phyloP scores from a whole-genome alignment of 805 yeast species.

The Lipomyces yamanashiensis region DNA sequence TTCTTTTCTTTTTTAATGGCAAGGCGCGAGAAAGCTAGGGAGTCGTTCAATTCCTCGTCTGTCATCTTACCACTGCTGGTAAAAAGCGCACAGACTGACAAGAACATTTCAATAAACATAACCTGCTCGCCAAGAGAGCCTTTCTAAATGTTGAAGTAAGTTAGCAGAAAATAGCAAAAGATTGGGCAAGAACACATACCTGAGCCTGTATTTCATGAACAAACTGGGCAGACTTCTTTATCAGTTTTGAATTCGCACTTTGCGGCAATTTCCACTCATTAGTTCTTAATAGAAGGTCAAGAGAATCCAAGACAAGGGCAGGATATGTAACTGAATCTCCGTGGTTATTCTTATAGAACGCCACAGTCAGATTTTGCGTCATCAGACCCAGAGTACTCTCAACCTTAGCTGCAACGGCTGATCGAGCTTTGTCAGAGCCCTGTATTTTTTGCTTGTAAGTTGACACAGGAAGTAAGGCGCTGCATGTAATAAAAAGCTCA shows the following conservation, averaged over 20 bases:
- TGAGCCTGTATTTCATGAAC: neutral
- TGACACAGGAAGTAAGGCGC: neutral
- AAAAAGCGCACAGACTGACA: slow-evolving; percentile 10
- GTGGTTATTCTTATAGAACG: neutral
- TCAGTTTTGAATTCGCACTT: neutral
- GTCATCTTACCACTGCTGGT: neutral
- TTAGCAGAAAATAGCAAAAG: too few species aligned
- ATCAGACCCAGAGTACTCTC: slow-evolving; percentile 1
- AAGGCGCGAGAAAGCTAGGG: slow-evolving; percentile 2
- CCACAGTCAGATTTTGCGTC: neutral
- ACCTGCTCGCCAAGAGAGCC: neutral
- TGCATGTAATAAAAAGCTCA: neutral
- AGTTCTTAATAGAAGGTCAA: neutral
- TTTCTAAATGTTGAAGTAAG: neutral
- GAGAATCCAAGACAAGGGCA: slow-evolving; percentile 7
- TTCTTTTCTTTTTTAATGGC: neutral
- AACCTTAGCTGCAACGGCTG: neutral
- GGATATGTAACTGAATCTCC: slow-evolving; percentile 8
- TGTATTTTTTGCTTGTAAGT: too few species aligned
- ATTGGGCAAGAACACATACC: neutral
- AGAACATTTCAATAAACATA: slow-evolving; percentile 11
- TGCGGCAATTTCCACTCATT: neutral
- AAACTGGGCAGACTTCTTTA: slow-evolving; percentile 4
- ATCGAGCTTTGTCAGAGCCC: neutral
- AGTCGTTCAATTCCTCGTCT: slow-evolving; percentile 20